Evolutionary conservation across 371 early-diverging fungal genomes (phyloP).

Genomic region (Mortierella sp.): DNA sequence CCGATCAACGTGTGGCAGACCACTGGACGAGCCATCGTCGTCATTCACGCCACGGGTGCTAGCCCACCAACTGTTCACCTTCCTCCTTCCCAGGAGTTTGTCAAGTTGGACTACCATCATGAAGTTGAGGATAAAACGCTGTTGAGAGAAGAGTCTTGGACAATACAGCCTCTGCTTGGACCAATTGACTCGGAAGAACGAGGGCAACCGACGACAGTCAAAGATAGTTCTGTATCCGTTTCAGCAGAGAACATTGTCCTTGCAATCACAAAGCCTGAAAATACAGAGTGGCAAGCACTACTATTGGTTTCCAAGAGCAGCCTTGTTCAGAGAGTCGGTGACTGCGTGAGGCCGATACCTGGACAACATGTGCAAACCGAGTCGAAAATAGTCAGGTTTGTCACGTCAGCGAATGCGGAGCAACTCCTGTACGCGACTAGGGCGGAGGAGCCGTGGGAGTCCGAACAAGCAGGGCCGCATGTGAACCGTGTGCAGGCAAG

Average conservation of each 20-base stretch:
- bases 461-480: background rate
- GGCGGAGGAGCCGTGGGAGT: constrained; percentile 11
- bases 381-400: constrained; percentile 14
- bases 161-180: constrained; percentile 2
- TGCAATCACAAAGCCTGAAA: constrained; percentile 12
- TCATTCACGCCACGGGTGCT: constrained; percentile 16
- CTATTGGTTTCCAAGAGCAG: constrained; percentile 2
- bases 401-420: constrained; percentile 12
- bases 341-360: background rate
- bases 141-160: background rate
- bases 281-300: constrained; percentile 35
- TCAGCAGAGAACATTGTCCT: constrained; percentile 27
- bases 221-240: constrained; percentile 14
- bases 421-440: constrained; percentile 15
- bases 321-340: background rate
- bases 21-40: constrained; percentile 26
- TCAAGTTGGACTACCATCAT: constrained; percentile 7
- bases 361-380: background rate
- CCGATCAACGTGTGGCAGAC: constrained; percentile 31
- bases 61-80: constrained; percentile 9
- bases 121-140: background rate
- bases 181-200: background rate
- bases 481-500: constrained; percentile 33
- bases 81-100: background rate
- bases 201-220: background rate